phyloP scores from a whole-genome alignment of 2,329 filamentous ascomycete species.

The Epichloe hybrida region DNA sequence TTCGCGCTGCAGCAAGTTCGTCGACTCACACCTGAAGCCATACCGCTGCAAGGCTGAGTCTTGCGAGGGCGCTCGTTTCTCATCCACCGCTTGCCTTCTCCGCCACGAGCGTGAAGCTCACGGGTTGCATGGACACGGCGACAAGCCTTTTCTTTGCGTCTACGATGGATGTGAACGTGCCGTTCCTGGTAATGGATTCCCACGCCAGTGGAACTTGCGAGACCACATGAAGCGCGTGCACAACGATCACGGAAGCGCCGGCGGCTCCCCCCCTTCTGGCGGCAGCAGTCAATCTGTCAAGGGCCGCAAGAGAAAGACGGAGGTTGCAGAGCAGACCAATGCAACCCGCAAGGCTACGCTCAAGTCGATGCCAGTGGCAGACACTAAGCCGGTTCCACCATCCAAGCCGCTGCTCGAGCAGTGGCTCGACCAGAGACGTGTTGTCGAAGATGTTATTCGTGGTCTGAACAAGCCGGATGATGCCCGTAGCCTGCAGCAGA shows the following conservation, averaged over 20 bases:
- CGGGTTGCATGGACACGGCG: slow-evolving; percentile 86
- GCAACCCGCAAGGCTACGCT: slow-evolving; percentile 36
- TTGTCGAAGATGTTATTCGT: slow-evolving; percentile 45
- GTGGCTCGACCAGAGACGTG: slow-evolving; percentile 50
- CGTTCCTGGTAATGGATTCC: slow-evolving; percentile 73
- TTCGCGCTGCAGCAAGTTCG: slow-evolving; percentile 62
- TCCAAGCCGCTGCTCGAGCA: slow-evolving; percentile 34
- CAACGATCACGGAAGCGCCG: slow-evolving; percentile 39
- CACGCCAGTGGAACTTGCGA: slow-evolving; percentile 85
- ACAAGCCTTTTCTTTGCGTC: slow-evolving; percentile 81
- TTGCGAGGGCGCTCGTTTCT: slow-evolving; percentile 81
- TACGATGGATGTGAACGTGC: slow-evolving; percentile 81
- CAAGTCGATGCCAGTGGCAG: slow-evolving; percentile 24
- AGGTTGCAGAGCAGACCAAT: slow-evolving; percentile 26
- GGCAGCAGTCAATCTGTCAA: slow-evolving; percentile 24
- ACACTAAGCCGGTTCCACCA: slow-evolving; percentile 17
- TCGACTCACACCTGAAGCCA: slow-evolving; percentile 92
- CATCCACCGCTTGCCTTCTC: slow-evolving; percentile 86
- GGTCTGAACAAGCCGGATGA: slow-evolving; percentile 36
- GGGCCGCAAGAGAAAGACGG: slow-evolving; percentile 46
- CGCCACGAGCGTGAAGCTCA: slow-evolving; percentile 93
- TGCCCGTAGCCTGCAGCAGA: slow-evolving; percentile 37
- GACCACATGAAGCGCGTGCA: slow-evolving; percentile 98
- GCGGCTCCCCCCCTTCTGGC: slow-evolving; percentile 24
- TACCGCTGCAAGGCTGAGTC: slow-evolving; percentile 82